These are phyloP conservation scores for Ganoderma resinaceum DNA, from an alignment of 1,284 basidiomycete species.

Conservation along the genomic window DNA sequence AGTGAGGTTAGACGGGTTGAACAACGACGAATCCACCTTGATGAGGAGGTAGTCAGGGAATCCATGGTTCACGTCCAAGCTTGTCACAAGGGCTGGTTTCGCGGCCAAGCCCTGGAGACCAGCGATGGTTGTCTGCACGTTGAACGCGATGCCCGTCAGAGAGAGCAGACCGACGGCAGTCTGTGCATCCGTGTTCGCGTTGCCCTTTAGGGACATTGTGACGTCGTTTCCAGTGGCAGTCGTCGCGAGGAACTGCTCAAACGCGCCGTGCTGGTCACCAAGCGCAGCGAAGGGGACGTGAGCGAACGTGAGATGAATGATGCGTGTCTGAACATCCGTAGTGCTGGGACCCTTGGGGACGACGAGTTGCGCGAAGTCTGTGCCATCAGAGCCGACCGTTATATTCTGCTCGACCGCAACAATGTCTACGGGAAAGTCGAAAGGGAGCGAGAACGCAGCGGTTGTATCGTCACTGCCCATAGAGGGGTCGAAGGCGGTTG, in stretches of 20 bases:
- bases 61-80: slow-evolving; percentile 76
- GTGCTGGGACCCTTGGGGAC: slow-evolving; percentile 66
- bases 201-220: slow-evolving; percentile 64
- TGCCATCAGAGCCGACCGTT: slow-evolving; percentile 60
- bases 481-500: slow-evolving; percentile 62
- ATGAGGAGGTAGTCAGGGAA: slow-evolving; percentile 76
- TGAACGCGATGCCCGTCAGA: slow-evolving; percentile 67
- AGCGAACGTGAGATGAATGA: slow-evolving; percentile 69
- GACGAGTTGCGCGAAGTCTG: slow-evolving; percentile 66
- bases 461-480: slow-evolving; percentile 68
- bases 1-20: slow-evolving; percentile 77
- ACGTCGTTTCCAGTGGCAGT: slow-evolving; percentile 62
- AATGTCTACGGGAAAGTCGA: slow-evolving; percentile 77
- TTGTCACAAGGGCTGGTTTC: slow-evolving; percentile 62
- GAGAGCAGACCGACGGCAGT: slow-evolving; percentile 79
- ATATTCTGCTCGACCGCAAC: slow-evolving; percentile 68
- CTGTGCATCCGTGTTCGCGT: slow-evolving; percentile 64
- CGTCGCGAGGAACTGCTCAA: slow-evolving; percentile 72
- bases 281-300: slow-evolving; percentile 69
- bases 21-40: slow-evolving; percentile 64
- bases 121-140: slow-evolving; percentile 65
- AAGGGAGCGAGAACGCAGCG: slow-evolving; percentile 73
- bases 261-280: slow-evolving; percentile 57
- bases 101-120: slow-evolving; percentile 76
- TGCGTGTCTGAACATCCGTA: slow-evolving; percentile 69